Evolutionary conservation across 2,329 filamentous ascomycete genomes (phyloP).

Genomic region (Hypoxylon sp.): DNA sequence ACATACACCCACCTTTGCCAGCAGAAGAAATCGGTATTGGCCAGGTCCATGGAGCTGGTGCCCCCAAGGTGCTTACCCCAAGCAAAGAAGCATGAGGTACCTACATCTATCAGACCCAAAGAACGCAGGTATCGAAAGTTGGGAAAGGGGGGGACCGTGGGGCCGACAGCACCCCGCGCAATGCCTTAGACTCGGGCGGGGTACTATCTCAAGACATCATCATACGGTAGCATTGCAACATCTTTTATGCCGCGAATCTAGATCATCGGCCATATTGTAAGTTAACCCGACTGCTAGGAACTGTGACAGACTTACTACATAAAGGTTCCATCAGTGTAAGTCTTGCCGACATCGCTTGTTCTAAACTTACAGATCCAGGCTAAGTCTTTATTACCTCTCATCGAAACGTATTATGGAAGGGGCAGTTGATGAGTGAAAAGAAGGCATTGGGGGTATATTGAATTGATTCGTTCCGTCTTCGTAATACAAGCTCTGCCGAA

Average conservation of each 20-base stretch:
- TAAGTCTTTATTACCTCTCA: too few species aligned
- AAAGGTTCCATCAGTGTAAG: conserved; percentile 15
- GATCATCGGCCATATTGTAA: conserved; percentile 17
- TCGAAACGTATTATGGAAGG: too few species aligned
- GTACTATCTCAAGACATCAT: conserved; percentile 34
- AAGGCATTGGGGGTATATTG: conserved; percentile 34
- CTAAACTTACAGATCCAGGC: too few species aligned
- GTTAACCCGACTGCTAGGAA: conserved; percentile 6
- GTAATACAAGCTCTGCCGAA: conserved; percentile 20
- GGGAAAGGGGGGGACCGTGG: not conserved
- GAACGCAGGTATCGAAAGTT: not conserved
- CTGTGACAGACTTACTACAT: not conserved
- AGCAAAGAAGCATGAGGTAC: not conserved
- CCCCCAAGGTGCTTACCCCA: not conserved
- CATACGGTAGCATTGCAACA: conserved; percentile 29
- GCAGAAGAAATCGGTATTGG: not conserved
- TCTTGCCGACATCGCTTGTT: conserved; percentile 27
- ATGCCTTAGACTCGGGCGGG: conserved; percentile 26
- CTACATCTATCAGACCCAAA: not conserved
- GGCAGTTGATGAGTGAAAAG: not conserved
- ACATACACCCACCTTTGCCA: not conserved
- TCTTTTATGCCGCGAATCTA: conserved; percentile 12
- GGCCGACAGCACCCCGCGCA: conserved; percentile 8
- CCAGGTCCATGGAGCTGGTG: not conserved
- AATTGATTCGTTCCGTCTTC: conserved; percentile 33